A percentile compares a stretch with the other conserved stretches of the same genome.
These are phyloP conservation scores for Wickerhamomyces sp. DNA, from an alignment of 1,139 yeast genomes.

Conservation along the genomic window DNA sequence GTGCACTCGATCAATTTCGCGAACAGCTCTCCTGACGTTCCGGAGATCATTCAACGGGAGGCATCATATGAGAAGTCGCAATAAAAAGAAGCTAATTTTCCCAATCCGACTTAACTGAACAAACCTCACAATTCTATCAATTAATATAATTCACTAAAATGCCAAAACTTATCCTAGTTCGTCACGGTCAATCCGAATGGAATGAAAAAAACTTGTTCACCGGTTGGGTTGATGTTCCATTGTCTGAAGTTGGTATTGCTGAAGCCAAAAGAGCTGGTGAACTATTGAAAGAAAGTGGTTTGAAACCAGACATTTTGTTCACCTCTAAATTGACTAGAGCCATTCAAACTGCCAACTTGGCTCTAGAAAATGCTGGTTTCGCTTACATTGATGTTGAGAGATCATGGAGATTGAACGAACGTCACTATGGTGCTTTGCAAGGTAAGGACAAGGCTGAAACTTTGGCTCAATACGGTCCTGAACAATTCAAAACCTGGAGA, in stretches of 20 bases:
- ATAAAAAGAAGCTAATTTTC: no score
- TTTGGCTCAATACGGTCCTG: slow-evolving; percentile 81
- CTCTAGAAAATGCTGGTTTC: slow-evolving; percentile 84
- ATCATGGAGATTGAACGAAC: slow-evolving; percentile 73
- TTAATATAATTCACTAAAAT: no score
- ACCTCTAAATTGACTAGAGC: slow-evolving; percentile 94
- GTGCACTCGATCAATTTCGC: no score
- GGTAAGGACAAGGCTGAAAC: slow-evolving; percentile 98
- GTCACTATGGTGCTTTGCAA: slow-evolving; percentile 94
- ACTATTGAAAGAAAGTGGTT: slow-evolving; percentile 80
- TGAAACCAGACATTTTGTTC: slow-evolving; percentile 82
- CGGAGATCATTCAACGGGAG: neutral
- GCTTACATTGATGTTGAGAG: slow-evolving; percentile 90
- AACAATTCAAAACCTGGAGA: slow-evolving; percentile 96
- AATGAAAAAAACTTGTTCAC: slow-evolving; percentile 97
- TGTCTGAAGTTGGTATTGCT: slow-evolving; percentile 77
- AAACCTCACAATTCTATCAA: no score
- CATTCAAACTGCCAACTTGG: slow-evolving; percentile 96
- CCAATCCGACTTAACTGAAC: no score
- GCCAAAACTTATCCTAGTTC: slow-evolving; percentile 74
- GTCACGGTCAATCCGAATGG: slow-evolving; percentile 99
- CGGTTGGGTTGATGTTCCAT: slow-evolving; percentile 97
- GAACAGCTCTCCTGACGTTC: slow-evolving; percentile 4
- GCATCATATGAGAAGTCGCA: neutral
- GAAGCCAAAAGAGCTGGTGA: slow-evolving; percentile 96